Evolutionary conservation across 495 filamentous ascomycete species (phyloP).

Genomic region (Pyrenopolyporus hunteri): DNA sequence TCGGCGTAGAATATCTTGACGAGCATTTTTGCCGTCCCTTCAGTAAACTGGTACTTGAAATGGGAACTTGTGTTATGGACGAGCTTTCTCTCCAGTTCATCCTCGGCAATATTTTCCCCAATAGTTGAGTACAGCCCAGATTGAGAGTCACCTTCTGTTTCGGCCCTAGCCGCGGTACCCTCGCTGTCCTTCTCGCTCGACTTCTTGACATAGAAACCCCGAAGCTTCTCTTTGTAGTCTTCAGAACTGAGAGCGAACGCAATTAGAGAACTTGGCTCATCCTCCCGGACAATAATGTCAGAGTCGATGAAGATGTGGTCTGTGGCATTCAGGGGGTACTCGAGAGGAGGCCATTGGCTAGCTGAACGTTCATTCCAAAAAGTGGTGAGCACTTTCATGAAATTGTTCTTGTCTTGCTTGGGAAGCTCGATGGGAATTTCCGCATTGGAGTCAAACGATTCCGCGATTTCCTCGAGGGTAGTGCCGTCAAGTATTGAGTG

Average conservation of each 20-base stretch:
- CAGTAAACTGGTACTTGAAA: slow-evolving; percentile 90
- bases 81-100: slow-evolving; percentile 76
- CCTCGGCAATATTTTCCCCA: slow-evolving; percentile 45
- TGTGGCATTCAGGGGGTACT: slow-evolving; percentile 84
- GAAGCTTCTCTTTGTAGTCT: slow-evolving; percentile 84
- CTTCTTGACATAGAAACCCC: slow-evolving; percentile 47
- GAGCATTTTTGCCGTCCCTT: slow-evolving; percentile 89
- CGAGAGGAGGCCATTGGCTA: slow-evolving; percentile 91
- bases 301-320: slow-evolving; percentile 98
- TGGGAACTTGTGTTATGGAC: slow-evolving; percentile 85
- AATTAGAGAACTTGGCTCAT: slow-evolving; percentile 95
- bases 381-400: slow-evolving; percentile 92
- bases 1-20: slow-evolving; percentile 99
- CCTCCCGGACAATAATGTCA: slow-evolving; percentile 96
- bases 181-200: slow-evolving; percentile 47
- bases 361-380: slow-evolving; percentile 99
- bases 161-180: slow-evolving; percentile 35
- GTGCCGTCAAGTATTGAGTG: slow-evolving; percentile 64
- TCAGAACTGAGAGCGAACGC: slow-evolving; percentile 86
- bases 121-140: slow-evolving; percentile 42
- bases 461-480: slow-evolving; percentile 60
- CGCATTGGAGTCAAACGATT: slow-evolving; percentile 66
- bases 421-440: slow-evolving; percentile 77
- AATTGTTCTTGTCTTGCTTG: slow-evolving; percentile 86
- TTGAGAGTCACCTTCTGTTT: slow-evolving; percentile 26